Evolutionary conservation across 176 grass and related monocot genomes (phyloP).

Genomic region (Rhynchospora pubera): DNA sequence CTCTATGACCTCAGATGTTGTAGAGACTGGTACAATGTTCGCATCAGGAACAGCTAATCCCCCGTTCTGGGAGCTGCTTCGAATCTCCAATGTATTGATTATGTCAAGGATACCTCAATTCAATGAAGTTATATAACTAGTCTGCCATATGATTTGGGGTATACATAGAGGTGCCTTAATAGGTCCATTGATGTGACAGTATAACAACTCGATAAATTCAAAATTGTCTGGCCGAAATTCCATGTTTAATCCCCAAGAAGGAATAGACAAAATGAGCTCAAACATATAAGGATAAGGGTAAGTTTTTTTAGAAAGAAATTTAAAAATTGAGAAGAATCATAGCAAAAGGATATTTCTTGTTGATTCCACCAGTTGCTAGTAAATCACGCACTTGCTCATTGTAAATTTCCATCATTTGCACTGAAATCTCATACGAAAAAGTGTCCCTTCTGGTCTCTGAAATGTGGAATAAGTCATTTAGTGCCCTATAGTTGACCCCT

Average conservation of each 20-base stretch:
- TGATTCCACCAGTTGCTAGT: conserved; percentile 39
- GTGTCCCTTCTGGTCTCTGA: conserved; percentile 51
- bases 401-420: conserved; percentile 99
- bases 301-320: neutral
- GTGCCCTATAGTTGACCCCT: conserved; percentile 88
- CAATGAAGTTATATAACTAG: conserved; percentile 3
- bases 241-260: neutral
- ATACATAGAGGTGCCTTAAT: no score
- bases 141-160: neutral
- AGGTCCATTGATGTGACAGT: neutral
- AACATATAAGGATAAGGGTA: neutral
- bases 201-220: neutral
- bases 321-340: neutral
- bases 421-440: conserved; percentile 64
- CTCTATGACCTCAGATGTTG: conserved; percentile 59
- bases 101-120: conserved; percentile 44
- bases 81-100: conserved; percentile 68
- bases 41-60: conserved; percentile 75
- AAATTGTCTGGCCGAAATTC: neutral
- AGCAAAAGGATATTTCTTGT: conserved; percentile 84
- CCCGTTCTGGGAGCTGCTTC: conserved; percentile 62
- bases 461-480: conserved; percentile 84
- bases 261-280: neutral
- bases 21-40: conserved; percentile 51
- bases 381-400: conserved; percentile 97